Base-by-base conservation (phyloP, 345 rosid species). In the Tarenaya hassleriana region DNA sequence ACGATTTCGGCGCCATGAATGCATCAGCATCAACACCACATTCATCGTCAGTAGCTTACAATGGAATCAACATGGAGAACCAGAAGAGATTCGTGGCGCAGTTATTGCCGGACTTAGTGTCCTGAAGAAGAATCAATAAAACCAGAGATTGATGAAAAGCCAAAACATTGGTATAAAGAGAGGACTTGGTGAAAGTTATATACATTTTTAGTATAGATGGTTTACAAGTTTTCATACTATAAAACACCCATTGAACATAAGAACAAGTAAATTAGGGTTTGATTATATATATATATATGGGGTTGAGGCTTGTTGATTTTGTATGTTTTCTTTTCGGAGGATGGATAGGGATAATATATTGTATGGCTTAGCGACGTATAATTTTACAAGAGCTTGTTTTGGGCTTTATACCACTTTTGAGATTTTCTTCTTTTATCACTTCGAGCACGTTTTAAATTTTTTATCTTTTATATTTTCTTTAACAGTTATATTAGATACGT, bases 51-150 rank as follows among this genome's bases (percentile, higher is more conserved):
- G 62, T 34, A 21, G 62, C 69, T 10, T 91, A 75, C 47, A 89
- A 84, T 27, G 78, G 68, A 73, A 82, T 91, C 71, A 73, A 79
- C 53, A 81, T 87, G 32, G 90, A 82, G 78, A 84, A 76, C 77
- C 60, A 88, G 55, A 91, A 84, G 83, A 76, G 95, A 78, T 87
- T 84, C 40, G 84, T 75, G 13, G 95, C 95, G 12, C 97, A n/a
- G n/a, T n/a, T n/a, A n/a, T n/a, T n/a, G n/a, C n/a, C n/a, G n/a
- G n/a, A 91, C 74, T 91, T 84, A 41, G 98, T 91, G 55, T 75
- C 96, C 50, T 91, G 77, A 79, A n/a, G n/a, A n/a, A 21, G 19
- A 19, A 10, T 14, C 21, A 4, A 29, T 14, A 15, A 42, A 50
- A 19, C 6, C 27, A 15, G n/a, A n/a, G 14, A 50, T 16, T 18